phyloP scores from a whole-genome alignment of 148 eudicot species.

The Polygonum aviculare region DNA sequence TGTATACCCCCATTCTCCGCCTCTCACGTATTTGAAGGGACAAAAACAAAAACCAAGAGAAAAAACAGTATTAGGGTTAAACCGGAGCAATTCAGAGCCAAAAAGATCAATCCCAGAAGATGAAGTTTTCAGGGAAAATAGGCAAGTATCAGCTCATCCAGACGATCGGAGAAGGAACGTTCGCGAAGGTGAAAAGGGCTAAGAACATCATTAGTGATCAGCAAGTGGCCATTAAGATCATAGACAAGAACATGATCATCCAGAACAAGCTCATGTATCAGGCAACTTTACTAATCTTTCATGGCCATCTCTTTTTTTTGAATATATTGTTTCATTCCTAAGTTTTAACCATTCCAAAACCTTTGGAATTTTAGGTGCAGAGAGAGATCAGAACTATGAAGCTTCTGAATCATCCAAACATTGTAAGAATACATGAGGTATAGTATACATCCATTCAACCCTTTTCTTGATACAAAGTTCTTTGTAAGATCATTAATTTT shows the following conservation, averaged over 20 bases:
- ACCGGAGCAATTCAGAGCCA: not conserved
- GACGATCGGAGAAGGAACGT: conserved; percentile 51
- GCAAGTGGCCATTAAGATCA: conserved; percentile 48
- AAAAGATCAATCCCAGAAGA: not conserved
- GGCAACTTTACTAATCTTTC: conserved; percentile 17
- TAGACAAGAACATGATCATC: conserved; percentile 39
- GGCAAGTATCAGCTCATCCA: conserved; percentile 44
- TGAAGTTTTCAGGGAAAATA: conserved; percentile 26
- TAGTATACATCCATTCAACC: conserved; percentile 11
- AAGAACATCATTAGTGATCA: conserved; percentile 24
- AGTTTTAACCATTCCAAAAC: not conserved
- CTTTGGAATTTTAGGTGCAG: conserved; percentile 22
- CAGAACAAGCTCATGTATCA: conserved; percentile 39
- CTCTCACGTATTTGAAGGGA: not conserved
- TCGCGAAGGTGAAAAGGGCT: conserved; percentile 48
- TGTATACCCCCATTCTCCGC: not conserved
- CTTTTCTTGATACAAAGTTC: not conserved
- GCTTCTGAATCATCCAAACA: conserved; percentile 48
- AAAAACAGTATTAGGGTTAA: not conserved
- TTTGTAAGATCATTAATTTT: not conserved
- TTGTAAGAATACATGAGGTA: conserved; percentile 44
- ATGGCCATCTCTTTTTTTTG: not conserved
- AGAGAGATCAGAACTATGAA: conserved; percentile 53
- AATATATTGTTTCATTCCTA: too few species aligned
- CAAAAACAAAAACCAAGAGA: not conserved